These are phyloP conservation scores for Apophysomyces ossiformis DNA, from an alignment of 371 early-diverging fungal species.

Conservation along the genomic window DNA sequence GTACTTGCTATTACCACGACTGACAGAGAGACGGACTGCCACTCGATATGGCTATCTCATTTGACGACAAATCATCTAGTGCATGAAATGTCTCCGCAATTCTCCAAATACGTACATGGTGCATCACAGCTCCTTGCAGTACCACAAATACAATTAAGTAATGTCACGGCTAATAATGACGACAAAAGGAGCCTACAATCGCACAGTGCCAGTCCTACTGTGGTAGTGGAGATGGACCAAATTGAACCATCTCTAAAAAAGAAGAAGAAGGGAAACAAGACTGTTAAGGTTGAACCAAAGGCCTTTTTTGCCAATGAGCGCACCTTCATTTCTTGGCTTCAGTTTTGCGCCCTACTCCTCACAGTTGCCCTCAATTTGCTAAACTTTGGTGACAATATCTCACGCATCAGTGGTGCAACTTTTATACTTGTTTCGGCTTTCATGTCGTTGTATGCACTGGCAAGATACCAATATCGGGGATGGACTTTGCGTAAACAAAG, in stretches of 20 bases:
- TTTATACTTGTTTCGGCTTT: conserved; percentile 77
- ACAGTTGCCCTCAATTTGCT: conserved; percentile 76
- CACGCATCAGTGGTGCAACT: conserved; percentile 67
- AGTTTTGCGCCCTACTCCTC: conserved; percentile 73
- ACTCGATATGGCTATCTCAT: conserved; percentile 92
- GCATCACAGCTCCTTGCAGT: conserved; percentile 45
- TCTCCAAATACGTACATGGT: conserved; percentile 98
- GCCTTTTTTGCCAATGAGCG: conserved; percentile 99
- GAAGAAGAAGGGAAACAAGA: conserved; percentile 18
- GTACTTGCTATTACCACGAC: conserved; percentile 62
- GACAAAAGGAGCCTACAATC: neutral
- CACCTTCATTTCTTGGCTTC: conserved; percentile 92
- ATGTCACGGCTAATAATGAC: conserved; percentile 2
- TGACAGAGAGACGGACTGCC: conserved; percentile 82
- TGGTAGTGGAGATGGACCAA: conserved; percentile 15
- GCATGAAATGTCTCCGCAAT: conserved; percentile 93
- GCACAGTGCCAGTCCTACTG: conserved; percentile 4
- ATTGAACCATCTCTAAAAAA: conserved; percentile 16
- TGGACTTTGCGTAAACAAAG: conserved; percentile 45
- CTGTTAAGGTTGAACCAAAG: conserved; percentile 94
- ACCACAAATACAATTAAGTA: neutral
- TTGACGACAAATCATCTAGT: conserved; percentile 86
- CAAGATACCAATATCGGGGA: conserved; percentile 91
- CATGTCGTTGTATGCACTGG: conserved; percentile 66
- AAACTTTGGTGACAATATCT: conserved; percentile 79